A percentile compares a stretch with the other conserved stretches of the same genome.
Evolutionary conservation across 768 basidiomycete species (phyloP).

Genomic region (Pisolithus marmoratus): DNA sequence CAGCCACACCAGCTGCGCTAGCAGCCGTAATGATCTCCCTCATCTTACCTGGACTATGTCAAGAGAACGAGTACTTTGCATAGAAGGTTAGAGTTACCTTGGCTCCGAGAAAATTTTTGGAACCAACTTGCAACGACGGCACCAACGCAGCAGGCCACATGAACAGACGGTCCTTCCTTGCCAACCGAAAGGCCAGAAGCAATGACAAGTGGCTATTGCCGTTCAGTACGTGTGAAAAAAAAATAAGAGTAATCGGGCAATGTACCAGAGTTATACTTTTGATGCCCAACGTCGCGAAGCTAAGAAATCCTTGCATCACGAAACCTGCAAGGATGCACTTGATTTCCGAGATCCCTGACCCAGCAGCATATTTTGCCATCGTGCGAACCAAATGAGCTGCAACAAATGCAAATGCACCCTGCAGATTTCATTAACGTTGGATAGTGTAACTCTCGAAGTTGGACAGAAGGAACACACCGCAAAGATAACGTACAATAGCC

Average conservation of each 20-base stretch:
- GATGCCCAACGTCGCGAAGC: conserved; percentile 84
- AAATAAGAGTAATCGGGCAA: conserved; percentile 7
- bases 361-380: conserved; percentile 92
- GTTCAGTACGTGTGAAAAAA: conserved; percentile 9
- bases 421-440: conserved; percentile 2
- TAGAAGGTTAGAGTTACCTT: conserved; percentile 45
- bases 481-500: conserved; percentile 83
- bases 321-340: conserved; percentile 98
- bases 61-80: conserved; percentile 6
- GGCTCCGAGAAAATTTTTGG: conserved; percentile 74
- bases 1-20: conserved; percentile 96
- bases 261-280: conserved; percentile 91
- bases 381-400: conserved; percentile 86
- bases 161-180: conserved; percentile 97
- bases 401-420: conserved; percentile 80
- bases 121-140: conserved; percentile 85
- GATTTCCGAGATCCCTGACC: conserved; percentile 98
- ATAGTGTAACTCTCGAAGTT: neutral
- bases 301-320: conserved; percentile 93
- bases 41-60: conserved; percentile 52
- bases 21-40: conserved; percentile 92
- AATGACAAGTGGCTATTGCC: conserved; percentile 82
- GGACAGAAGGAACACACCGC: conserved; percentile 54
- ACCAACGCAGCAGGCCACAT: conserved; percentile 93
- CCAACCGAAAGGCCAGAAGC: conserved; percentile 96